Base-by-base conservation (phyloP, 805 yeast genomes). In the Candida silvatica region DNA sequence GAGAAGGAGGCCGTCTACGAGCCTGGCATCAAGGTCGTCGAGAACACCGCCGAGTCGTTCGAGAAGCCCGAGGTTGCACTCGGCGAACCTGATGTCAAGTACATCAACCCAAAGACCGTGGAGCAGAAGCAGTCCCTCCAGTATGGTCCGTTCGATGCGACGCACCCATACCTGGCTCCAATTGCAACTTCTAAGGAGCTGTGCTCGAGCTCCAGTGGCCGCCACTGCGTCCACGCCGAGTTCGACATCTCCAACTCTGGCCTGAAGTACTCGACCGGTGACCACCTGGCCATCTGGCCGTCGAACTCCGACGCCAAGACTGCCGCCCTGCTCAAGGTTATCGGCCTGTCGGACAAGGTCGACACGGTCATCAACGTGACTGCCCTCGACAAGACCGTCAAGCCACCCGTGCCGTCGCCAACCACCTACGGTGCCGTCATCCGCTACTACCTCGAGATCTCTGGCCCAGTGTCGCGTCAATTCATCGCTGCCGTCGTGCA, bases 231-330 rank as follows among this genome's bases (percentile, higher is more conserved):
- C 40, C 97, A 90, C 54, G 74, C 80, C 32, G 97, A 92, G 59
- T 77, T 90, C 47, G 97, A 90, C 52, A 61, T 87, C 25, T 69
- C 86, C 1, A 73, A 64, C 20, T 69, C 90, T 4, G 80, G 80
- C 49, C 65, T 92, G 51, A 77, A 80, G 48, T 90, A 90, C 60
- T 67, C 90, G 32, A 90, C 98, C 4, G 98, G 98, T 58, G 98
- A 90, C 56, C 97, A 90, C 61, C 61, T 92, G 42, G 97, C 95
- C 12, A 66, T 92, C 38, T 85, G 96, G 94, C 92, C 97, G 24
- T 84, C 92, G 17, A 90, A 90, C 59, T 66, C 94, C 2, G 67
- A 79, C 51, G 85, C 78, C 54, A 75, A 82, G 48, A 79, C 87
- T 23, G 67, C 63, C n/a, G 64, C 67, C 29, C 81, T 92, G 47